Evolutionary conservation across 495 filamentous ascomycete genomes (phyloP).

Genomic region (Trichoderma virens): DNA sequence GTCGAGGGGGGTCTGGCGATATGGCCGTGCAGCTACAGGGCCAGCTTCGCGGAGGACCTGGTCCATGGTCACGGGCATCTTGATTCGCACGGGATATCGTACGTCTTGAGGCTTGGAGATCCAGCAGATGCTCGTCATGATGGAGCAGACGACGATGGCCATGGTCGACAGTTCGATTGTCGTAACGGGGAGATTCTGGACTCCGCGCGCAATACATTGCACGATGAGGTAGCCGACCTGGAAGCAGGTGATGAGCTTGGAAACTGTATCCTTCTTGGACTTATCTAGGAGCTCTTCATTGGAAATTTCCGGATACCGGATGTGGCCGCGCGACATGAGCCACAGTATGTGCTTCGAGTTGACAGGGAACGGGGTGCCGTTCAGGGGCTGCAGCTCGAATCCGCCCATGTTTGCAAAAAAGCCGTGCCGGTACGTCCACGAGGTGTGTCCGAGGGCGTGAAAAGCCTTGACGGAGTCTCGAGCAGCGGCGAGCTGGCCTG

Average conservation of each 20-base stretch:
- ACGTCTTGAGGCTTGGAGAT: neutral
- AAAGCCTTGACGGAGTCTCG: constrained; percentile 13
- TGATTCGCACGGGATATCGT: neutral
- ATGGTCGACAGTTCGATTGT: neutral
- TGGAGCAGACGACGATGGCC: neutral
- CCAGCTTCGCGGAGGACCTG: neutral
- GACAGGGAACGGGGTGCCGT: constrained; percentile 23
- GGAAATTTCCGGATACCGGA: neutral
- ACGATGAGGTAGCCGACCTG: constrained; percentile 14
- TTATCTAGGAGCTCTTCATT: constrained; percentile 26
- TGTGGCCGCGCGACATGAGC: constrained; percentile 19
- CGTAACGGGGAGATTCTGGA: neutral
- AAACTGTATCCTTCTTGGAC: constrained; percentile 25
- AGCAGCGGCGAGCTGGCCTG: constrained; percentile 12
- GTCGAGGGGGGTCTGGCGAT: neutral
- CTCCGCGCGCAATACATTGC: constrained; percentile 10
- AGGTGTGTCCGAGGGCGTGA: constrained; percentile 13
- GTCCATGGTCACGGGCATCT: neutral
- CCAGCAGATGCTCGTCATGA: neutral
- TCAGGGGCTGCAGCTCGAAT: constrained; percentile 20
- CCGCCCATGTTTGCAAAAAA: constrained; percentile 36
- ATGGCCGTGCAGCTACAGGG: neutral
- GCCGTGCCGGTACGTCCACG: constrained; percentile 29
- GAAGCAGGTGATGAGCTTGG: constrained; percentile 12
- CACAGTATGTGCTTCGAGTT: constrained; percentile 29